Base-by-base conservation (phyloP, 176 grass and related monocot species). In the Dendrocalamus sinicus region DNA sequence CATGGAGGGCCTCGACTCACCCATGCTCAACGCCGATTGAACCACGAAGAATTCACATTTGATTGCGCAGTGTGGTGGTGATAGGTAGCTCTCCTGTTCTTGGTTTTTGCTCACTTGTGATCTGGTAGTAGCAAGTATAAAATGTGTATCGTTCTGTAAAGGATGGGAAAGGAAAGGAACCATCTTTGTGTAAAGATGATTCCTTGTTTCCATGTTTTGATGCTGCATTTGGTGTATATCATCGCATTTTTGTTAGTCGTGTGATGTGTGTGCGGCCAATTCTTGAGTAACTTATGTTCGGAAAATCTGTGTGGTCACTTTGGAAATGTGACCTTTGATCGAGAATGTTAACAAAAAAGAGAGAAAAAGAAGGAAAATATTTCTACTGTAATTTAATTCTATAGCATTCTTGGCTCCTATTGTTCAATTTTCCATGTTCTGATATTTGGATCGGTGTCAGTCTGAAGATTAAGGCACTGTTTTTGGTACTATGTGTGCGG, bases 1-100 rank as follows among this genome's bases (percentile, higher is more conserved):
- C 15, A 99, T 94, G 51, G 94, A 99, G 79, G 89, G 91, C 8
- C 69, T 99, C 12, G 92, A 99, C 85, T 96, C 94, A 0, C 68
- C 89, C 17, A 76, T 81, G 63, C 40, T 74, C 77, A 80, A 67
- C 81, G 60, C 79, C 2, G 86, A 92, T 24, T 98, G 90, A 98
- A 7, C 58, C 12, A 37, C 61, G 35, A 35, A 76, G 24, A 80
- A 45, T n/a, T 19, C 40, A 20, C 75, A 58, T 88, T 69, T 14
- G 62, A 30, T 87, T 32, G 10, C 0, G 61, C 75, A 39, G 60
- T 84, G 75, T 17, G 75, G 59, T 48, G 43, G 70, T 75, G 70
- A 40, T 81, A 83, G 81, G 70, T 76, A 88, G 81, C 70, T 84
- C 37, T 67, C 6, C 70, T 76, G 62, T 78, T 62, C 52, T 79